phyloP scores from a whole-genome alignment of 2,329 filamentous ascomycete genomes.

The Penicillium sp. region DNA sequence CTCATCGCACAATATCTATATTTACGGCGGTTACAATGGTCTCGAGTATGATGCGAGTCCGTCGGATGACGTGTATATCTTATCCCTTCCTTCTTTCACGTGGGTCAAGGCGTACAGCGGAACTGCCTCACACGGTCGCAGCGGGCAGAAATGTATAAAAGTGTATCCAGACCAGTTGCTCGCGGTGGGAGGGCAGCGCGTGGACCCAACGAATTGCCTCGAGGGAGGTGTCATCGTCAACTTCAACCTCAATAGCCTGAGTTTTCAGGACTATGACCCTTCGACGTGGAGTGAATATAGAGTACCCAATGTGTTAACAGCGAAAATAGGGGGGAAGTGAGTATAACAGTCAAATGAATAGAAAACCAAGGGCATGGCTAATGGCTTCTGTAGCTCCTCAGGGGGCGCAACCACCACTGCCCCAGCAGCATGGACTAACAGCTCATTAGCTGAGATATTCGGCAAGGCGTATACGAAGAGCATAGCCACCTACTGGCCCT shows the following conservation, averaged over 20 bases:
- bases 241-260: slow-evolving; percentile 20
- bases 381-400: slow-evolving; percentile 22
- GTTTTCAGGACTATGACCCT: slow-evolving; percentile 17
- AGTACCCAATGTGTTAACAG: slow-evolving; percentile 22
- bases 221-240: slow-evolving; percentile 16
- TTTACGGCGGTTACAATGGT: slow-evolving; percentile 50
- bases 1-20: slow-evolving; percentile 49
- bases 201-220: slow-evolving; percentile 10
- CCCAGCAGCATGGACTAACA: slow-evolving; percentile 47
- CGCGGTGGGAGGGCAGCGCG: slow-evolving; percentile 10
- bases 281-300: slow-evolving; percentile 13
- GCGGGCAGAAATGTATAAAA: slow-evolving; percentile 16
- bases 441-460: slow-evolving; percentile 55
- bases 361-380: neutral
- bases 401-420: slow-evolving; percentile 31
- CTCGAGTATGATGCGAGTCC: slow-evolving; percentile 26
- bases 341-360: slow-evolving; percentile 1
- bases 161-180: slow-evolving; percentile 23
- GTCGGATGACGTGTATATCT: slow-evolving; percentile 41
- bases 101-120: slow-evolving; percentile 20
- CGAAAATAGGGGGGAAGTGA: slow-evolving; percentile 38
- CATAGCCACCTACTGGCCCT: slow-evolving; percentile 62
- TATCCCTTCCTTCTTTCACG: slow-evolving; percentile 22
- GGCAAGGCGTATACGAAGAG: slow-evolving; percentile 53
- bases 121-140: slow-evolving; percentile 17